Base-by-base conservation (phyloP, 257 asterid genomes). In the Solanum appendiculatum region DNA sequence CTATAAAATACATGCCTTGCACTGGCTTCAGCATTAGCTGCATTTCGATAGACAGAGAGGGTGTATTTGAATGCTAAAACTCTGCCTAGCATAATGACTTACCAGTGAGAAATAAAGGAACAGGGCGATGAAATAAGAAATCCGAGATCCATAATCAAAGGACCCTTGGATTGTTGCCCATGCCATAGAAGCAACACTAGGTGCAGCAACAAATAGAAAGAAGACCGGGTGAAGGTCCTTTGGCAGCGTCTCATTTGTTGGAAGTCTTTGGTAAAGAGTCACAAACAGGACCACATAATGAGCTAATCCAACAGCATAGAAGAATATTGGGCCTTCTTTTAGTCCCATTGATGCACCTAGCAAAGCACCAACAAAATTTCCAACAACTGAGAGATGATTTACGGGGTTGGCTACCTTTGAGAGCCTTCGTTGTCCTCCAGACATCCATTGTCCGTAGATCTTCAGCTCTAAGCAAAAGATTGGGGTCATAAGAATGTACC, bases 371-470 rank as follows among this genome's bases (percentile, higher is more conserved):
- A 94, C 98, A 37, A 97, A 97, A 25, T 97, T 97, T 39, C 99
- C 98, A 2, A 94, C 98, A 9, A 97, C 77, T 0, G 99, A 87
- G 0, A 95, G 91, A 88, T 97, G 98, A 39, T 95, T 97, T 7
- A 96, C 91, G 0, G 99, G 98, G 84, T 95, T 97, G 3, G 99
- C 99, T 84, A 97, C 98, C 84, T 93, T 95, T 2, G 99, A 97
- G 9, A 97, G 94, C 92, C 98, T 88, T 84, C 98, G 86, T 63
- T 94, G 93, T 11, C 99, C 98, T 7, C 98, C 99, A 0, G 98
- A 95, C 98, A 95, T 95, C 99, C 99, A 97, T 87, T 94, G 98
- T 12, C 99, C 99, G 70, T 97, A 97, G 27, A 97, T 91, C 89
- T 97, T 97, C 14, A 97, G 87, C 95, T 97, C 98, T 18, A 95